Evolutionary conservation across 2,329 filamentous ascomycete species (phyloP), one percentile per base, ranked within the genome.

Genomic region (Stachybotrys echinatus): DNA sequence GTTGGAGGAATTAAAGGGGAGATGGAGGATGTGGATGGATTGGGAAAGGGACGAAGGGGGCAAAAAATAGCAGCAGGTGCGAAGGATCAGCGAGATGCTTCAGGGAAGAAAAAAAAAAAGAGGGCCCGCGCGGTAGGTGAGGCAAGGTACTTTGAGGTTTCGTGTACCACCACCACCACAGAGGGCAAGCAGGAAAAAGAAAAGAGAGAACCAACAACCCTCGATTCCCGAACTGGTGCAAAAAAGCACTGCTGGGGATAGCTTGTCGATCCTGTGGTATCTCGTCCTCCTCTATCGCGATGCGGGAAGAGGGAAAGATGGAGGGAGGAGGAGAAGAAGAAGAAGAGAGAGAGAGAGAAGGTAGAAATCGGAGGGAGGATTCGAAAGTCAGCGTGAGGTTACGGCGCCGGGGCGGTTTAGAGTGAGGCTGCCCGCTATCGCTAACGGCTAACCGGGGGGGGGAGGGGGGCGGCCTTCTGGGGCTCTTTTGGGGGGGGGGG

Each of bases 111-210:
- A 42, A 42, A 42, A 42, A 42, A 38, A 12, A 38, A 38, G 34
- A 12, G 18, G 18, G 34, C 34, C 18, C 39, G 46, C n/a, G 22
- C 17, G 47, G 47, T 48, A 43, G 47, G 47, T 48, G 47, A n/a
- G n/a, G n/a, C n/a, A n/a, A n/a, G n/a, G n/a, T n/a, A n/a, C 27
- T 34, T 34, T 8, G 27, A 14, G 27, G 27, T 34, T 34, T 34
- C 27, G 27, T 34, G 27, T 34, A n/a, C n/a, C n/a, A n/a, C n/a
- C n/a, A n/a, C n/a, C 27, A 34, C 27, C 27, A 14, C 27, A 34
- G 39, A 21, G 39, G 8, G n/a, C 17, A 3, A 42, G 20, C 10
- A n/a, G 31, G n/a, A 37, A 37, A 37, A n/a, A 37, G n/a, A 37
- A 37, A 18, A 42, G 8, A 10, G 19, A 18, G 39, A 42, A 44